A percentile compares a stretch with the other conserved stretches of the same genome.
These are phyloP conservation scores for Testicularia cyperi DNA, from an alignment of 1,284 basidiomycete species.

Conservation along the genomic window DNA sequence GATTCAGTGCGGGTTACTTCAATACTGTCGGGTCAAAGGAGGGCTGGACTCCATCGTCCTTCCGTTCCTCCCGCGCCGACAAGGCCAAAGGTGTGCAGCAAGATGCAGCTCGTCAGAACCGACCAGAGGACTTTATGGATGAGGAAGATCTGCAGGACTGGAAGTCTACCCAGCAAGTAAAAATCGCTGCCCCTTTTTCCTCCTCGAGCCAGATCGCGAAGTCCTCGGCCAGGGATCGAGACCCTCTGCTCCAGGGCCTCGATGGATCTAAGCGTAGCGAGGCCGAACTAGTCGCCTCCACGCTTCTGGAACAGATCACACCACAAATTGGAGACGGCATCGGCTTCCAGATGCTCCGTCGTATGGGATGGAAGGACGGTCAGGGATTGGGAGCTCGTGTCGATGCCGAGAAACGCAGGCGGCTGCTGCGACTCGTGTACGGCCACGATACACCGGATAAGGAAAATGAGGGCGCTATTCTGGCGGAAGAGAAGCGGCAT, in stretches of 20 bases:
- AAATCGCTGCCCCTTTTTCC: slow-evolving; percentile 8
- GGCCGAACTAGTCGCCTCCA: not conserved
- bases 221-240: not conserved
- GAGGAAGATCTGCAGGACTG: slow-evolving; percentile 89
- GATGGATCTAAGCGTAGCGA: not conserved
- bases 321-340: slow-evolving; percentile 1
- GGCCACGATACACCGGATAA: not conserved
- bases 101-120: slow-evolving; percentile 61
- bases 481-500: slow-evolving; percentile 70
- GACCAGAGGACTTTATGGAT: slow-evolving; percentile 96
- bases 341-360: slow-evolving; percentile 70
- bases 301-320: not conserved
- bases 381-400: slow-evolving; percentile 90
- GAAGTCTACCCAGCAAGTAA: slow-evolving; percentile 70
- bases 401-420: slow-evolving; percentile 72
- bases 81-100: slow-evolving; percentile 3
- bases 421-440: slow-evolving; percentile 41
- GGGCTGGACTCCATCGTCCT: slow-evolving; percentile 91
- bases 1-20: slow-evolving; percentile 95
- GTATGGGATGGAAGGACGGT: slow-evolving; percentile 91
- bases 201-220: slow-evolving; percentile 1
- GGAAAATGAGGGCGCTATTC: not conserved
- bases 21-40: slow-evolving; percentile 95
- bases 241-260: not conserved
- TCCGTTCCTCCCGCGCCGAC: slow-evolving; percentile 64